phyloP scores from a whole-genome alignment of 805 yeast species.

The Yarrowia alimentaria region DNA sequence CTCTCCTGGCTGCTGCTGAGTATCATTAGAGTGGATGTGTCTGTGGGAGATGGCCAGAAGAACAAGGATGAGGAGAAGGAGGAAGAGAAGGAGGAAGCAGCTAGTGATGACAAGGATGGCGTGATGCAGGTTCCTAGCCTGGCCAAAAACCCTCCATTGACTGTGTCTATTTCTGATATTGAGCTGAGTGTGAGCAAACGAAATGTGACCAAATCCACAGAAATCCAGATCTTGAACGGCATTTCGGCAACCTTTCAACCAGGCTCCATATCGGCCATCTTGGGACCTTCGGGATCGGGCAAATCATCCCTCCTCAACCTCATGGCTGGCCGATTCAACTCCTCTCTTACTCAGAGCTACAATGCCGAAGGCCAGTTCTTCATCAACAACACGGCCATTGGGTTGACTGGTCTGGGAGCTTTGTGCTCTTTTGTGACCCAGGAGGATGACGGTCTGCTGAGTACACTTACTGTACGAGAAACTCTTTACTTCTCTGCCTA shows the following conservation, averaged over 20 bases:
- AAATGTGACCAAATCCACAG: slow-evolving; percentile 27
- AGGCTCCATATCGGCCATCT: slow-evolving; percentile 63
- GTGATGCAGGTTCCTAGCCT: too few species aligned
- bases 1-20: slow-evolving; percentile 50
- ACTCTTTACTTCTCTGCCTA: slow-evolving; percentile 71
- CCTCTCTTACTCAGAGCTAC: slow-evolving; percentile 40
- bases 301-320: slow-evolving; percentile 65
- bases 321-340: slow-evolving; percentile 57
- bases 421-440: slow-evolving; percentile 78
- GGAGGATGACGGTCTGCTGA: slow-evolving; percentile 69
- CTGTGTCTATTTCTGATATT: slow-evolving; percentile 7
- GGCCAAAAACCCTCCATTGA: slow-evolving; percentile 19
- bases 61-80: slow-evolving; percentile 24
- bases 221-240: slow-evolving; percentile 45
- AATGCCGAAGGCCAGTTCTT: slow-evolving; percentile 46
- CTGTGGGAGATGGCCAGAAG: slow-evolving; percentile 49
- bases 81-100: neutral
- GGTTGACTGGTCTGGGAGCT: slow-evolving; percentile 4
- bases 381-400: slow-evolving; percentile 42
- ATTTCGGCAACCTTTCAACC: slow-evolving; percentile 54
- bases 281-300: slow-evolving; percentile 84
- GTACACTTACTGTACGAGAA: slow-evolving; percentile 74
- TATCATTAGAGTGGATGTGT: slow-evolving; percentile 51
- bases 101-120: too few species aligned
- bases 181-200: slow-evolving; percentile 32